phyloP scores from a whole-genome alignment of 2,329 filamentous ascomycete genomes.

The Pyrenochaeta sp. region DNA sequence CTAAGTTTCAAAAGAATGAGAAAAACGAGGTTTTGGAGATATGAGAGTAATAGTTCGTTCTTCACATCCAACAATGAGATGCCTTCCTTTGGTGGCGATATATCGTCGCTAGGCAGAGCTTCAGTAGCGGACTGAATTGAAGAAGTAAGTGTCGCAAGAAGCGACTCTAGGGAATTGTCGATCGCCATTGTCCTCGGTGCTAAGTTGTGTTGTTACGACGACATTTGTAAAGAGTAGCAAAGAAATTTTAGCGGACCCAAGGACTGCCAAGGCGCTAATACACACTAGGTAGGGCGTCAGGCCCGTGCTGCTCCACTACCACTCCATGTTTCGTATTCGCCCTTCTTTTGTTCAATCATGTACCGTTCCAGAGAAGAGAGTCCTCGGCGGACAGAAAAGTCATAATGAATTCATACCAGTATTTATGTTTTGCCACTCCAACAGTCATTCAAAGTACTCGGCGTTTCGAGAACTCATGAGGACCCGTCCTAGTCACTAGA shows the following conservation, averaged over 20 bases:
- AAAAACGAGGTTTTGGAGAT: constrained; percentile 93
- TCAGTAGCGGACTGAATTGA: constrained; percentile 69
- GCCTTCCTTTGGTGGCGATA: constrained; percentile 81
- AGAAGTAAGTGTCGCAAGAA: constrained; percentile 59
- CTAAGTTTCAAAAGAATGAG: constrained; percentile 81
- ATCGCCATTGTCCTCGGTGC: constrained; percentile 43
- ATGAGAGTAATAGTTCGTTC: constrained; percentile 95
- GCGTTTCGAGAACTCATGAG: neutral
- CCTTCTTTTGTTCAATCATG: no score
- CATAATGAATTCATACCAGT: neutral
- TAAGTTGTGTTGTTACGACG: constrained; percentile 4
- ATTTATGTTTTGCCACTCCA: neutral
- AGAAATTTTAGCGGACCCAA: constrained; percentile 23
- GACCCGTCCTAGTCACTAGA: neutral
- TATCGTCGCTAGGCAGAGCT: constrained; percentile 63
- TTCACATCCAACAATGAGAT: constrained; percentile 96
- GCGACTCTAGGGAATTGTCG: constrained; percentile 50
- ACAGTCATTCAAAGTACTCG: neutral
- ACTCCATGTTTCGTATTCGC: neutral
- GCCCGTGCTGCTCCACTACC: neutral
- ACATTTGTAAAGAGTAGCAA: constrained; percentile 14
- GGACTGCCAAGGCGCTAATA: constrained; percentile 4
- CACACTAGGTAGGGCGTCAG: neutral
- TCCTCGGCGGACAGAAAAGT: neutral
- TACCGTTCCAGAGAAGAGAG: no score